A percentile compares a stretch with the other conserved stretches of the same genome.
Conservation (phyloP, 768 basidiomycete species). For the Agrocybe pediades region DNA sequence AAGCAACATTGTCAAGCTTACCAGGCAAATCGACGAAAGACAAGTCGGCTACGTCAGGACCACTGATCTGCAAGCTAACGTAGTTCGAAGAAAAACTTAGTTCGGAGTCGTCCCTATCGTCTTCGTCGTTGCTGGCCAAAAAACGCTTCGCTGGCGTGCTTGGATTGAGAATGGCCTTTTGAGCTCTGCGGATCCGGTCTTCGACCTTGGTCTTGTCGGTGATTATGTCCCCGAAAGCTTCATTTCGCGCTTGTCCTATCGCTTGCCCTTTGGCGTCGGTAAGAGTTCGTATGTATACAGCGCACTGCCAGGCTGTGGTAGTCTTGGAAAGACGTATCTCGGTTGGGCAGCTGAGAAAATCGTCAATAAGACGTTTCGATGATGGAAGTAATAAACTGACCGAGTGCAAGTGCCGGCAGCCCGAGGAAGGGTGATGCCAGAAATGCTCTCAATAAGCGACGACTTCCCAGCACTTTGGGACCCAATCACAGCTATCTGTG, state of each 20-base stretch:
- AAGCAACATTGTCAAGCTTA: slow-evolving; percentile 8
- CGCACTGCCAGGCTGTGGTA: slow-evolving; percentile 46
- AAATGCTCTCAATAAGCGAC: slow-evolving; percentile 76
- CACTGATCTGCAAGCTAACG: slow-evolving; percentile 60
- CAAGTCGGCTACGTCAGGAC: slow-evolving; percentile 60
- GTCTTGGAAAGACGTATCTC: slow-evolving; percentile 55
- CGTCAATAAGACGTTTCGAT: neutral
- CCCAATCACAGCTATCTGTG: slow-evolving; percentile 74
- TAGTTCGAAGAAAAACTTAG: slow-evolving; percentile 56
- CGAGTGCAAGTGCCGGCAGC: slow-evolving; percentile 79
- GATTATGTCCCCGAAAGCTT: slow-evolving; percentile 51
- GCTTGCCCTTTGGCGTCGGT: slow-evolving; percentile 40
- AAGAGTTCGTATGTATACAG: slow-evolving; percentile 47
- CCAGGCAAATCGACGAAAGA: slow-evolving; percentile 70
- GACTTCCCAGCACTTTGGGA: slow-evolving; percentile 78
- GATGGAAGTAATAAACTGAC: slow-evolving; percentile 28
- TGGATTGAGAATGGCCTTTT: slow-evolving; percentile 67
- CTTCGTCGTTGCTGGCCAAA: slow-evolving; percentile 35
- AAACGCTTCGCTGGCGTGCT: slow-evolving; percentile 33
- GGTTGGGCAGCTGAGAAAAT: slow-evolving; percentile 49
- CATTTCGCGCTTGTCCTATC: slow-evolving; percentile 37
- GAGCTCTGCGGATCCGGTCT: slow-evolving; percentile 66
- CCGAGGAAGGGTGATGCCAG: slow-evolving; percentile 69
- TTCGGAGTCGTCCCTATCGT: slow-evolving; percentile 10
- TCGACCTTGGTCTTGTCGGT: slow-evolving; percentile 56